phyloP scores from a whole-genome alignment of 2,329 filamentous ascomycete species.

The Phoma sp. region DNA sequence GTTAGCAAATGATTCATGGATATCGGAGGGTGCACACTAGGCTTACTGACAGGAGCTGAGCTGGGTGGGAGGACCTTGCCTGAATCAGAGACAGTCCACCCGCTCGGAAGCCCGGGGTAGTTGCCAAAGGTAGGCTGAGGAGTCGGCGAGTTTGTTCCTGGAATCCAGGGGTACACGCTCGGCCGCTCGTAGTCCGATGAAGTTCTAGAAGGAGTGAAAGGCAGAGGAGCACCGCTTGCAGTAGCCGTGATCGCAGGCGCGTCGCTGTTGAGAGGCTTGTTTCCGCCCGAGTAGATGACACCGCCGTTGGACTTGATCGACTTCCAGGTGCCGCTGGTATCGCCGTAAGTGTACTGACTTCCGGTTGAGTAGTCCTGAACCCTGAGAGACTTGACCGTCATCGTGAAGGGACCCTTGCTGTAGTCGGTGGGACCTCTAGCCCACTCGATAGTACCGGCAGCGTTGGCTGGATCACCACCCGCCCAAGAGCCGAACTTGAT shows the following conservation, averaged over 20 bases:
- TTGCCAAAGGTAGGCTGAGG: constrained; percentile 53
- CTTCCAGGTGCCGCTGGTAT: constrained; percentile 76
- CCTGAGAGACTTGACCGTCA: constrained; percentile 77
- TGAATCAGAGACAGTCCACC: constrained; percentile 79
- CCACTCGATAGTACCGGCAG: constrained; percentile 85
- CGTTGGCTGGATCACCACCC: constrained; percentile 82
- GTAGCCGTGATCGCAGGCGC: constrained; percentile 69
- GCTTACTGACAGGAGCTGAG: constrained; percentile 71
- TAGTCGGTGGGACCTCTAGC: constrained; percentile 87
- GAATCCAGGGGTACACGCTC: constrained; percentile 66
- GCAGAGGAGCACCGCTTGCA: constrained; percentile 68
- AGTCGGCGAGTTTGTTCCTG: constrained; percentile 59
- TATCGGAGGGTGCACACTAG: constrained; percentile 25
- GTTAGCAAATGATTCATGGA: constrained; percentile 21
- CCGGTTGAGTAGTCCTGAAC: constrained; percentile 95
- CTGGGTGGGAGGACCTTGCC: constrained; percentile 80
- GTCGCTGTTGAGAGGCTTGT: constrained; percentile 58
- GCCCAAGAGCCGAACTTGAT: constrained; percentile 92
- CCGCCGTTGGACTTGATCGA: constrained; percentile 86
- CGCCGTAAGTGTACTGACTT: constrained; percentile 79
- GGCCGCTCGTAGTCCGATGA: constrained; percentile 52
- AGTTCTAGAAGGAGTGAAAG: constrained; percentile 68
- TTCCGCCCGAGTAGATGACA: constrained; percentile 67
- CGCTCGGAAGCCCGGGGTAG: constrained; percentile 70
- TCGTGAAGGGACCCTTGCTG: constrained; percentile 79